phyloP scores from a whole-genome alignment of 106 monocot species.

The Acorus calamus region DNA sequence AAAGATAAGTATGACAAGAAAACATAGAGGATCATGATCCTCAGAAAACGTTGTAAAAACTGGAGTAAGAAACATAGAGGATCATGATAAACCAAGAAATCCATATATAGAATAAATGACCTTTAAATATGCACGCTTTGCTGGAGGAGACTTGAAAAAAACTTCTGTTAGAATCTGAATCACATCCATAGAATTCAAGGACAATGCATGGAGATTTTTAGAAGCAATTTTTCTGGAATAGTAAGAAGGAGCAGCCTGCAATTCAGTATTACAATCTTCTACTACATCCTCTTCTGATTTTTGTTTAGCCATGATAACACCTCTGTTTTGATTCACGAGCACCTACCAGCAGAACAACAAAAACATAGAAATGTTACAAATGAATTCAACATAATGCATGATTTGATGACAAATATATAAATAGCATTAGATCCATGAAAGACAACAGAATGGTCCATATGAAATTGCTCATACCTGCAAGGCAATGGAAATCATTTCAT shows the following conservation, averaged over 20 bases:
- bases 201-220: slow-evolving; percentile 49
- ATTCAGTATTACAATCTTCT: slow-evolving; percentile 11
- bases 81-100: background rate
- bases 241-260: background rate
- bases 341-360: slow-evolving; percentile 24
- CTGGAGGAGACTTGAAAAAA: slow-evolving; percentile 50
- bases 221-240: slow-evolving; percentile 47
- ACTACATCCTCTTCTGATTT: slow-evolving; percentile 6
- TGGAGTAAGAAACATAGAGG: too few species aligned
- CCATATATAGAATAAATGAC: slow-evolving; percentile 11
- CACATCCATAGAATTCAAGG: slow-evolving; percentile 46
- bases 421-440: background rate
- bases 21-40: too few species aligned
- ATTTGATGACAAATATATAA: too few species aligned
- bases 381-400: background rate
- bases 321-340: slow-evolving; percentile 60
- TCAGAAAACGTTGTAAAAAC: too few species aligned
- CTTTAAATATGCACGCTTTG: slow-evolving; percentile 57
- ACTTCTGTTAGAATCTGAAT: slow-evolving; percentile 38
- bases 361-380: background rate
- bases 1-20: too few species aligned
- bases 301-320: slow-evolving; percentile 14
- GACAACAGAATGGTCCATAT: background rate
- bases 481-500: slow-evolving; percentile 37
- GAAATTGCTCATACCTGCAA: slow-evolving; percentile 42